These are phyloP conservation scores for Phaseolus lunatus DNA, from an alignment of 306 rosid species.

Conservation along the genomic window DNA sequence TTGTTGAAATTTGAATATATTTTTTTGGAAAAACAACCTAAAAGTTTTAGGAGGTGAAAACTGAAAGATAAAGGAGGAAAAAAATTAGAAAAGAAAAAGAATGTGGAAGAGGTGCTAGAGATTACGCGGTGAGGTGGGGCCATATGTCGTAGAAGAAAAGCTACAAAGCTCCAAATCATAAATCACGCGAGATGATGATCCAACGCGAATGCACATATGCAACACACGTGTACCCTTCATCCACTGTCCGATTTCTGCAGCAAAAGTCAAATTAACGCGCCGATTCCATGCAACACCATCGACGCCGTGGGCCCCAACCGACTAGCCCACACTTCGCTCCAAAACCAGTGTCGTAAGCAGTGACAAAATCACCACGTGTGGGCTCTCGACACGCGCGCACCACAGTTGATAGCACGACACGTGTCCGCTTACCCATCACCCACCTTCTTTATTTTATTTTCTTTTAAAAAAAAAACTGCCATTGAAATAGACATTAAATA, in stretches of 20 bases:
- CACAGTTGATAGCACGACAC: constrained; percentile 54
- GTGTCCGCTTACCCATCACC: constrained; percentile 52
- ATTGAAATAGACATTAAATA: not conserved
- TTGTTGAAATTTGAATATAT: no score
- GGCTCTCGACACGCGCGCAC: constrained; percentile 60
- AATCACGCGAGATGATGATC: constrained; percentile 48
- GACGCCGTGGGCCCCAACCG: constrained; percentile 56
- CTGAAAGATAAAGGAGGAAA: not conserved
- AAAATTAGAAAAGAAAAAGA: not conserved
- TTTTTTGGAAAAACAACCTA: not conserved
- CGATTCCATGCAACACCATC: constrained; percentile 51
- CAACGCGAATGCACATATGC: constrained; percentile 23
- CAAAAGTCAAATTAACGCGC: constrained; percentile 53
- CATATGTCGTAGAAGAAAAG: constrained; percentile 17
- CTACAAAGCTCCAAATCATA: constrained; percentile 38
- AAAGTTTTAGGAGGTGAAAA: not conserved
- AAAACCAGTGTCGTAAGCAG: constrained; percentile 80
- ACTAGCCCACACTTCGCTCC: constrained; percentile 53
- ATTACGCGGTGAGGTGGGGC: constrained; percentile 53
- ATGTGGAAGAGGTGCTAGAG: constrained; percentile 12
- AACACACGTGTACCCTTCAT: constrained; percentile 42
- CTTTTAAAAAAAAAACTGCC: not conserved
- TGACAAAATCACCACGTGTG: constrained; percentile 73
- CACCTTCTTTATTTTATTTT: not conserved
- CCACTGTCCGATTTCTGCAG: constrained; percentile 36